Conservation (phyloP, 306 rosid species). For the Quercus bicolor region DNA sequence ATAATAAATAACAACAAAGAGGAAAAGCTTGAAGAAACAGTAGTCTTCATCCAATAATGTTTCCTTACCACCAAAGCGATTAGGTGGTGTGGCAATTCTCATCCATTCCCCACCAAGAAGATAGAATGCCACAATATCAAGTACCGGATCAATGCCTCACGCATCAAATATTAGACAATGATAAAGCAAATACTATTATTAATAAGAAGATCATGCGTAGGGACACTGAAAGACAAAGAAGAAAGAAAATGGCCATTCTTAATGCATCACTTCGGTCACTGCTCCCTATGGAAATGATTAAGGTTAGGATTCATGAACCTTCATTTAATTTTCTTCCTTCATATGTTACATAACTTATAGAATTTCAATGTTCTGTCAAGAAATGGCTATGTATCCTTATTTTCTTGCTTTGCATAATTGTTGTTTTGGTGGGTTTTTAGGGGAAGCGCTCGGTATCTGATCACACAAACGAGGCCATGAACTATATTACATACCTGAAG, state of each 20-base stretch:
- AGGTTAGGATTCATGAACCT: slow-evolving; percentile 6
- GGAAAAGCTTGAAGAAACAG: background rate
- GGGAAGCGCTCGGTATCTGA: slow-evolving; percentile 3
- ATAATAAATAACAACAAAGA: background rate
- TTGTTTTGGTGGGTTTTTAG: background rate
- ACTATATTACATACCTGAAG: background rate
- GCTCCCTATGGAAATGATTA: slow-evolving; percentile 35
- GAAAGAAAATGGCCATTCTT: slow-evolving; percentile 37
- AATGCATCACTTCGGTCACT: slow-evolving; percentile 36
- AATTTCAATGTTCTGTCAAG: background rate
- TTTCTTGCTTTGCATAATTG: background rate
- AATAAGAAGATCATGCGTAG: slow-evolving; percentile 36
- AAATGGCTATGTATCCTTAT: background rate
- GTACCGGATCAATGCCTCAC: slow-evolving; percentile 5
- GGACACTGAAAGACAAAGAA: slow-evolving; percentile 44
- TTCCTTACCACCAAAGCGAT: slow-evolving; percentile 2
- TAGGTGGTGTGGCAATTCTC: slow-evolving; percentile 15
- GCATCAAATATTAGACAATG: background rate
- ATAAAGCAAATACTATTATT: background rate
- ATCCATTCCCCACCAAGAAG: slow-evolving; percentile 17
- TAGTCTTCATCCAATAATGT: background rate
- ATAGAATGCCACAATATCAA: slow-evolving; percentile 14
- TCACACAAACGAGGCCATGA: background rate
- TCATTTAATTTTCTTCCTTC: background rate
- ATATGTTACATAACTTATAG: background rate